A percentile compares a stretch with the other conserved stretches of the same genome.
Conservation (phyloP, 2,329 filamentous ascomycete species). For the Sclerotinia trifoliorum region DNA sequence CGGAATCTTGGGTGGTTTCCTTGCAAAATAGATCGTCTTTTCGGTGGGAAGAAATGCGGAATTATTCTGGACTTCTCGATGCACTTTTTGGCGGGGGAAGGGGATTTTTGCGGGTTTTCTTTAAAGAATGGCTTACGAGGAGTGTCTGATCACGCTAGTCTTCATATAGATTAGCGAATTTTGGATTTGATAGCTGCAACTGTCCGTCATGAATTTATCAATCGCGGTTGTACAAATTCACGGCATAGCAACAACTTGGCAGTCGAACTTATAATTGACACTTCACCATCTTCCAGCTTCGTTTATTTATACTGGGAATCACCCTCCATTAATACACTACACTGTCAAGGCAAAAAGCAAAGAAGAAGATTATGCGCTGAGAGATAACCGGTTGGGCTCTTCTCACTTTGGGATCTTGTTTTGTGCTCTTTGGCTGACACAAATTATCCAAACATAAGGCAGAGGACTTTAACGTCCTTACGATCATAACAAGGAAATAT, state of each 20-base stretch:
- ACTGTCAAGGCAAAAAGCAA: neutral
- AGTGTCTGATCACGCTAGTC: neutral
- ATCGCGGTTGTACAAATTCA: neutral
- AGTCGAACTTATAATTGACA: neutral
- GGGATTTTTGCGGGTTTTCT: slow-evolving; percentile 14
- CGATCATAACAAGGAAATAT: slow-evolving; percentile 41
- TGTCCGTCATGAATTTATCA: slow-evolving; percentile 22
- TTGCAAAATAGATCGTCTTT: neutral
- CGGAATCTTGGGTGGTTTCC: neutral
- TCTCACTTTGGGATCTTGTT: slow-evolving; percentile 41
- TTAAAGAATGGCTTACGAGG: slow-evolving; percentile 17
- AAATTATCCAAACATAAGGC: slow-evolving; percentile 36
- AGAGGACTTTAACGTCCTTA: slow-evolving; percentile 38
- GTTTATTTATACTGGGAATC: neutral
- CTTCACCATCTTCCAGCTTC: neutral
- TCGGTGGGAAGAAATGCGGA: slow-evolving; percentile 6
- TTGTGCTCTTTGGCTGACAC: slow-evolving; percentile 43
- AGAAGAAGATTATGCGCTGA: slow-evolving; percentile 36
- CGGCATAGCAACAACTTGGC: neutral
- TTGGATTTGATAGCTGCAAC: slow-evolving; percentile 13
- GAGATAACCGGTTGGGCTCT: slow-evolving; percentile 40
- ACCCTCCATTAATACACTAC: neutral
- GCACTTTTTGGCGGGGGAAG: slow-evolving; percentile 15
- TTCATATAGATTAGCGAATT: neutral
- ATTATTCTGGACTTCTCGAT: slow-evolving; percentile 18